Percentiles rank a stretch among this genome's conserved stretches.
Evolutionary conservation across 2,329 filamentous ascomycete genomes (phyloP).

Genomic region (Thyridium curvatum): DNA sequence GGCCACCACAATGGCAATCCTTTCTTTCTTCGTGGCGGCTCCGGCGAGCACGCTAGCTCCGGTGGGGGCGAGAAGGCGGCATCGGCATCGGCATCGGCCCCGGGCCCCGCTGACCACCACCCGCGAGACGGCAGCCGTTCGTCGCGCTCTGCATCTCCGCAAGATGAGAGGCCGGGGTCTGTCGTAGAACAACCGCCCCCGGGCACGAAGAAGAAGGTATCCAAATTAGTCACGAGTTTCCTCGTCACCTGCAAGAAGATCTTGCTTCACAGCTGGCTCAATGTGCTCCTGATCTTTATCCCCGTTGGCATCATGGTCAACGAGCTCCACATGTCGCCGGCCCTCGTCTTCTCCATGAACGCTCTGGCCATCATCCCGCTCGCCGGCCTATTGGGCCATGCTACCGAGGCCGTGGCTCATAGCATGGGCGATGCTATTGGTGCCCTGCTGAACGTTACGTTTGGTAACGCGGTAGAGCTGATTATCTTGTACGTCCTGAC

Average conservation of each 20-base stretch:
- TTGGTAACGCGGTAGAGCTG: constrained; percentile 73
- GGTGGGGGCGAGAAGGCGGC: not conserved
- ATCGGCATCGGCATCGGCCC: constrained; percentile 4
- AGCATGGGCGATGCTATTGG: constrained; percentile 56
- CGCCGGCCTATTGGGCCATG: constrained; percentile 64
- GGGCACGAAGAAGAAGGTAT: constrained; percentile 17
- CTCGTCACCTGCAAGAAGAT: constrained; percentile 51
- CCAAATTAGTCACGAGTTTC: constrained; percentile 19
- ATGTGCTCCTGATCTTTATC: constrained; percentile 70
- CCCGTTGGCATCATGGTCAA: constrained; percentile 68
- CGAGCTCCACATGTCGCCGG: constrained; percentile 45
- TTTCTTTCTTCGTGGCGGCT: too few species aligned
- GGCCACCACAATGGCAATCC: constrained; percentile 1
- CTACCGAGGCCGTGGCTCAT: constrained; percentile 68
- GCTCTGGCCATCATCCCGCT: constrained; percentile 70
- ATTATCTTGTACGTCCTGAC: constrained; percentile 59
- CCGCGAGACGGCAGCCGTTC: constrained; percentile 14
- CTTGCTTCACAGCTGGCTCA: constrained; percentile 70
- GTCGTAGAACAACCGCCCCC: constrained; percentile 34
- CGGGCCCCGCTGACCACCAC: not conserved
- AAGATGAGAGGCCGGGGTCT: constrained; percentile 51
- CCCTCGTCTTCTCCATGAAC: constrained; percentile 66
- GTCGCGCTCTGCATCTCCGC: constrained; percentile 37
- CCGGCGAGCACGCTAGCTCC: not conserved
- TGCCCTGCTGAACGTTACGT: constrained; percentile 34